A percentile compares a stretch with the other conserved stretches of the same genome.
phyloP scores from a whole-genome alignment of 1,284 basidiomycete genomes.

The Fomitopsis pinicola region DNA sequence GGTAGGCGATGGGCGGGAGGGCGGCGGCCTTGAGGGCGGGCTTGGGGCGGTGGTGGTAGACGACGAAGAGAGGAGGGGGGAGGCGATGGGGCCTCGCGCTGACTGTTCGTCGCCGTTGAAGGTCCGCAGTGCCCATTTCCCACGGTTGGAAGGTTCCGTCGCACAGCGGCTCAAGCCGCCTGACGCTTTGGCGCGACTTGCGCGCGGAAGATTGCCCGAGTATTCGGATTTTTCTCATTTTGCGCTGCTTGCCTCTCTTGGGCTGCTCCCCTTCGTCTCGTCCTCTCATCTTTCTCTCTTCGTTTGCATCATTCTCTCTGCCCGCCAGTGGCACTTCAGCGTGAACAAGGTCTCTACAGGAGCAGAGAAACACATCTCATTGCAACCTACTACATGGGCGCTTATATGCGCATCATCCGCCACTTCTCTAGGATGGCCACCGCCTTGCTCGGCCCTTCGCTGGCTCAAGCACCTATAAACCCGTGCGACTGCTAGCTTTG shows the following conservation, averaged over 20 bases:
- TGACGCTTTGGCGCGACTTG: slow-evolving; percentile 22
- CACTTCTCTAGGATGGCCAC: neutral
- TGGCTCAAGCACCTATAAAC: too few species aligned
- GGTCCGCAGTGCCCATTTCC: slow-evolving; percentile 28
- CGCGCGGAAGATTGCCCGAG: slow-evolving; percentile 17
- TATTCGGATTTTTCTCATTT: slow-evolving; percentile 6
- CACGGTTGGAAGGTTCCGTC: slow-evolving; percentile 24
- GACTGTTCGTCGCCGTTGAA: slow-evolving; percentile 24
- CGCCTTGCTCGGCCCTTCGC: too few species aligned
- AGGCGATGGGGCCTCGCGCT: slow-evolving; percentile 17
- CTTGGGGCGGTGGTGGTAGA: slow-evolving; percentile 38
- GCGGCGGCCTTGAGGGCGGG: slow-evolving; percentile 21
- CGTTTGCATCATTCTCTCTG: neutral
- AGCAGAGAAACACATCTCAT: too few species aligned
- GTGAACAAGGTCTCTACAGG: too few species aligned
- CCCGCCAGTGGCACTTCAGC: too few species aligned
- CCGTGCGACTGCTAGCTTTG: too few species aligned
- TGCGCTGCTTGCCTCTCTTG: neutral
- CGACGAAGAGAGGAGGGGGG: slow-evolving; percentile 23
- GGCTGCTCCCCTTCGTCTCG: neutral
- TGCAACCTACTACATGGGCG: neutral
- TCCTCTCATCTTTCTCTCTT: neutral
- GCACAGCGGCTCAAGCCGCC: slow-evolving; percentile 18
- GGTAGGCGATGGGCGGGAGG: slow-evolving; percentile 14
- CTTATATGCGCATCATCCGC: neutral